These are phyloP conservation scores for Xylaria sp. DNA, from an alignment of 2,329 filamentous ascomycete species.

Conservation along the genomic window DNA sequence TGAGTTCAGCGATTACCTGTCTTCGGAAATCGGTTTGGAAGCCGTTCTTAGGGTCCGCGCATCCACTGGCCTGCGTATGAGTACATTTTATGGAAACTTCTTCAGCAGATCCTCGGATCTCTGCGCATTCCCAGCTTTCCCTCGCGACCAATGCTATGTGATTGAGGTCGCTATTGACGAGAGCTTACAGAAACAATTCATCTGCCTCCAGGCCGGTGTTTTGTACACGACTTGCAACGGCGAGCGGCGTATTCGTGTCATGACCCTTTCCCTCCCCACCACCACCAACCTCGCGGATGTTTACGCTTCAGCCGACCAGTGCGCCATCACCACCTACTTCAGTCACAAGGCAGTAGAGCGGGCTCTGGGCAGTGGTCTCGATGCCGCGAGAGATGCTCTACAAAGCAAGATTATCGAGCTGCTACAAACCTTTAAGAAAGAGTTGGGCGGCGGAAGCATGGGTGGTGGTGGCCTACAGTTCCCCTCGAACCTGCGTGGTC, in stretches of 20 bases:
- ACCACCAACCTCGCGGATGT: conserved; percentile 86
- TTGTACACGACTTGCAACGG: conserved; percentile 97
- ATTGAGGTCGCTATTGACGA: conserved; percentile 98
- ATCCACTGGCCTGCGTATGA: conserved; percentile 92
- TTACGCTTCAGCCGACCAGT: conserved; percentile 92
- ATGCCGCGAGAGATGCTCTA: conserved; percentile 83
- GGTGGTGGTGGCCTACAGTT: conserved; percentile 86
- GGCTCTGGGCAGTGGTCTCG: conserved; percentile 76
- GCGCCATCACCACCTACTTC: conserved; percentile 88
- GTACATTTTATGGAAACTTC: conserved; percentile 98
- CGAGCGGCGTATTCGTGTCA: conserved; percentile 87
- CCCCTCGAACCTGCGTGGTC: conserved; percentile 81
- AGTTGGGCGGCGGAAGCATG: conserved; percentile 92
- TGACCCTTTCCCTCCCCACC: conserved; percentile 89
- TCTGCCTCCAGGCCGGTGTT: conserved; percentile 90
- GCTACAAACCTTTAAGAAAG: conserved; percentile 92
- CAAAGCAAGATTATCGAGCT: conserved; percentile 90
- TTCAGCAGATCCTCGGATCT: conserved; percentile 98
- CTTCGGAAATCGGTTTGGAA: conserved; percentile 90
- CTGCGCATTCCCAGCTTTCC: conserved; percentile 96
- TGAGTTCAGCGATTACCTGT: conserved; percentile 96
- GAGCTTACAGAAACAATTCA: conserved; percentile 81
- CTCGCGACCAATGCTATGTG: conserved; percentile 93
- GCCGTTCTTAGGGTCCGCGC: conserved; percentile 93
- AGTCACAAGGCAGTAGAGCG: conserved; percentile 96